phyloP scores from a whole-genome alignment of 2,329 filamentous ascomycete genomes.

The Microcera coccophila region DNA sequence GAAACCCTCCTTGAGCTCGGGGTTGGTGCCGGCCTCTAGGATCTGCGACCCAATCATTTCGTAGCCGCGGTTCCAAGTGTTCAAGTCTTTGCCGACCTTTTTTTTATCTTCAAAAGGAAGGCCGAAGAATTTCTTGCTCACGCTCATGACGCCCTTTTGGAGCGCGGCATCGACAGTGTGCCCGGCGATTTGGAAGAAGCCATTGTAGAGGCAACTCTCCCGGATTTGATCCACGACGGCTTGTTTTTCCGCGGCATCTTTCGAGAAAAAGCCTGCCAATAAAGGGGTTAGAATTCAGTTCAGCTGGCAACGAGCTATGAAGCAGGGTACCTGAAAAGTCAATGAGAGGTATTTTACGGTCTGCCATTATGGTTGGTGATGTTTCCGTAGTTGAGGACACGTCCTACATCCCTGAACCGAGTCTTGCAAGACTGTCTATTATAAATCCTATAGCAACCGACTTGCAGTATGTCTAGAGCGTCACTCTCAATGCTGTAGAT shows the following conservation, averaged over 20 bases:
- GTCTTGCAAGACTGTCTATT: too few relatives aligned
- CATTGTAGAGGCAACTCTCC: conserved; percentile 42
- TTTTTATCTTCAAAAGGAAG: conserved; percentile 45
- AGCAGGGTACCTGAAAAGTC: conserved; percentile 27
- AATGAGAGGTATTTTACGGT: conserved; percentile 25
- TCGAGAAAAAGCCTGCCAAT: conserved; percentile 17
- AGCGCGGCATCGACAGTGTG: conserved; percentile 42
- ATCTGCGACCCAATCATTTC: conserved; percentile 45
- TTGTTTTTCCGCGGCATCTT: conserved; percentile 24
- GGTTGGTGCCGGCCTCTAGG: conserved; percentile 40
- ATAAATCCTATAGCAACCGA: too few relatives aligned
- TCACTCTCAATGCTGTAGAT: too few relatives aligned
- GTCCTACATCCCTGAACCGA: too few relatives aligned
- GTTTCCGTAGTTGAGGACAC: too few relatives aligned
- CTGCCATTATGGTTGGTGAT: too few relatives aligned
- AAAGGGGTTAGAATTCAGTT: neutral
- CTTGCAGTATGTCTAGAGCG: too few relatives aligned
- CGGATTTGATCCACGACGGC: conserved; percentile 32
- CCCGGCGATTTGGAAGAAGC: conserved; percentile 52
- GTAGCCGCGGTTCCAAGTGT: conserved; percentile 46
- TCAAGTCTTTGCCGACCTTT: conserved; percentile 35
- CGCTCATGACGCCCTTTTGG: conserved; percentile 39
- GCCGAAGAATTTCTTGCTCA: conserved; percentile 45
- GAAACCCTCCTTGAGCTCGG: conserved; percentile 45
- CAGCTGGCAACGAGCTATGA: neutral